A percentile compares a stretch with the other conserved stretches of the same genome.
phyloP scores from a whole-genome alignment of 106 monocot species.

The Dendrobium nobile region DNA sequence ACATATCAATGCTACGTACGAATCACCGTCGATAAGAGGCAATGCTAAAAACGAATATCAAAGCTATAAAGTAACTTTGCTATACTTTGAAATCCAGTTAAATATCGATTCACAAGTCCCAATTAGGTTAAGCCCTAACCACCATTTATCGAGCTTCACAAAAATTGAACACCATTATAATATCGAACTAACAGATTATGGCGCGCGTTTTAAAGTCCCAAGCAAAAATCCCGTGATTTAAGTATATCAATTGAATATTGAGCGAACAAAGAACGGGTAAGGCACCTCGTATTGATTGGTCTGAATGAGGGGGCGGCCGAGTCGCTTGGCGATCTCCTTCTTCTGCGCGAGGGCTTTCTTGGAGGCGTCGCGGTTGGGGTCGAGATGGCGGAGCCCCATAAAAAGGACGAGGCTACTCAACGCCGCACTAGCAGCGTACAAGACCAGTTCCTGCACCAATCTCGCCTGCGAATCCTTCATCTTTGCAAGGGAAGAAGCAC shows the following conservation, averaged over 20 bases:
- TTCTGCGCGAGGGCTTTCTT: slow-evolving; percentile 56
- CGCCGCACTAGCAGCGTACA: slow-evolving; percentile 64
- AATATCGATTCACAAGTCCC: neutral
- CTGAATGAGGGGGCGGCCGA: slow-evolving; percentile 49
- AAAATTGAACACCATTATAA: neutral
- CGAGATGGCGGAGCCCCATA: slow-evolving; percentile 54
- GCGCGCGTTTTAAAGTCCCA: neutral
- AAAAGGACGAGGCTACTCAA: slow-evolving; percentile 56
- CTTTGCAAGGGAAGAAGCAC: neutral
- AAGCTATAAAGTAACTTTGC: neutral
- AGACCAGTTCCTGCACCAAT: slow-evolving; percentile 54
- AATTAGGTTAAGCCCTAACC: neutral
- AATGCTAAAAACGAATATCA: no score
- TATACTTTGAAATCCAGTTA: neutral
- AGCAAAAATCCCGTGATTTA: neutral
- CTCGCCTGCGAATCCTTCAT: slow-evolving; percentile 22
- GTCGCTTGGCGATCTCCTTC: slow-evolving; percentile 66
- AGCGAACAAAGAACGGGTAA: neutral
- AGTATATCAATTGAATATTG: neutral
- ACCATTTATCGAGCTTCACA: neutral
- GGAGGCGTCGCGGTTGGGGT: slow-evolving; percentile 52
- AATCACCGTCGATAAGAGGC: no score
- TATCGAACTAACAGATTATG: neutral
- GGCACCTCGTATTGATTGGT: slow-evolving; percentile 65
- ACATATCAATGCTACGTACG: no score